Base-by-base conservation (phyloP, 345 rosid genomes). In the Brassica carinata region DNA sequence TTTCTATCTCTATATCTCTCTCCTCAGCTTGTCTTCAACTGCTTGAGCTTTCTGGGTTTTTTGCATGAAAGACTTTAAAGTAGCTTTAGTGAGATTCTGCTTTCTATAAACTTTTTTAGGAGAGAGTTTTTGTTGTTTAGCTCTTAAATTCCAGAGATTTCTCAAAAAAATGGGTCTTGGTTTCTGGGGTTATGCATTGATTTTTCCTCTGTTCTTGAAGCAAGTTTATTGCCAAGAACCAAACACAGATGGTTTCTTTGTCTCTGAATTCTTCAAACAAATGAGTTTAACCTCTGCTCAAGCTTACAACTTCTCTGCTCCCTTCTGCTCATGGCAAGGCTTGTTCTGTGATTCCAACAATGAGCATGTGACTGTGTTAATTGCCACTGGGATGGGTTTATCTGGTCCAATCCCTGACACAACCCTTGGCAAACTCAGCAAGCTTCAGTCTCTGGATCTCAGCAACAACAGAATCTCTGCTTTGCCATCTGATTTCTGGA, bases 401-500 rank as follows among this genome's bases (percentile, higher is more conserved):
- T 87, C 94, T 76, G 99, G 97, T 81, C 61, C 88, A 5, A 86
- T 92, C 75, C 97, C 97, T 79, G 99, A 95, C 5, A 71, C 72
- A 64, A 95, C 99, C 81, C 85, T 95, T 78, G 98, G 99, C 31
- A 95, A 92, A 84, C 91, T 95, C 77, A 90, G 80, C 84, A 89
- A 89, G 81, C 96, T 92, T 66, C 88, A 86, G 68, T 58, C 79
- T 83, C 81, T 95, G 86, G 95, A 95, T 86, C 97, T 95, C 65
- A 91, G 98, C 85, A 75, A 86, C 82, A 95, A 92, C 88, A 87
- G 84, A 74, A 90, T 95, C 86, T 86, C 94, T 30, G 88, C 85
- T 77, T 85, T 95, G 76, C 91, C 98, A 70, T 84, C 97, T 59
- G 99, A 95, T 86, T 87, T 92, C 40, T 92, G 98, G 99, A 91